Evolutionary conservation across 257 asterid genomes (phyloP), one percentile per base, ranked within the genome.

Genomic region (Petrea volubilis): DNA sequence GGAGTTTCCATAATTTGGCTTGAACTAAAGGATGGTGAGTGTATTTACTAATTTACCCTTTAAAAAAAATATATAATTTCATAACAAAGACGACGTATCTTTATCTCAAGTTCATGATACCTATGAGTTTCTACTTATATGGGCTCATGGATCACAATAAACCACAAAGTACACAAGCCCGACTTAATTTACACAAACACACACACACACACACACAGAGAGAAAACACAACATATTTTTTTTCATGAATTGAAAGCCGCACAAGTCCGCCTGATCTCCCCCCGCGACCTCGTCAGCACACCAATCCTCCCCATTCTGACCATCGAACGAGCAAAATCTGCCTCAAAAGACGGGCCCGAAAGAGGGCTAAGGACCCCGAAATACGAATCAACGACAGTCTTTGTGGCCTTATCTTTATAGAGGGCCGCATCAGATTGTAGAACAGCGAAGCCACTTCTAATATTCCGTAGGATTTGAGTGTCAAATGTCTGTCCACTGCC

Each of bases 291-390:
- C 1, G 88, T 80, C 18, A 79, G 62, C 0, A 83, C 93, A 40
- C 84, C 88, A 62, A 85, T 72, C 3, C 84, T 46, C 0, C 96
- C 96, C 96, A 89, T 79, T 74, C 81, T 83, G n/a, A 83, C 83
- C 86, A 89, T 83, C 0, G 96, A 78, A 18, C 24, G 38, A 2
- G 73, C 90, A 56, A 89, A 89, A 68, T 89, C 96, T 1, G 70
- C 77, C 71, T 87, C 87, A 50, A 89, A 87, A 0, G 85, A 73
- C 2, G 82, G 79, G 8, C 85, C 90, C 0, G 77, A 8, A 1
- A 82, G 6, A 1, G 88, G 87, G 64, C 60, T 70, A 1, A 88
- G 20, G 0, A 68, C 0, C n/a, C 82, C 85, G 21, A 89, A 83
- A 38, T 89, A 89, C 6, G 93, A 89, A 79, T 89, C 96, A n/a